Evolutionary conservation across 1,284 basidiomycete genomes (phyloP), one percentile per base, ranked within the genome.

Genomic region (Agaricales sp.): DNA sequence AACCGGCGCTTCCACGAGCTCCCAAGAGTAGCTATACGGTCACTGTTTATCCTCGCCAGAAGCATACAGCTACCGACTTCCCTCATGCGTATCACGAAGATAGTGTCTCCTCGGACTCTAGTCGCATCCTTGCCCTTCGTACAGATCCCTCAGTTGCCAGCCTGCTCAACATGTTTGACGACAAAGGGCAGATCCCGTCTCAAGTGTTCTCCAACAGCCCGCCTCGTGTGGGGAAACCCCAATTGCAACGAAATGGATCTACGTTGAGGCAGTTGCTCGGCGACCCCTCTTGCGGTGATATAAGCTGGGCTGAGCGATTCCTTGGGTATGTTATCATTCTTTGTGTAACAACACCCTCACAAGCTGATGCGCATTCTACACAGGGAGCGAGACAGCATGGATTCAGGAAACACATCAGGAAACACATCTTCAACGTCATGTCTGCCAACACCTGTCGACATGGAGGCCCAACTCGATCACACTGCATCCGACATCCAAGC

Each of bases 221-320:
- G 14, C 67, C 70, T 18, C 69, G 70, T 3, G 65, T 67, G 19
- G 76, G 73, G 4, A 69, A 71, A 20, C 67, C 71, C 8, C 80
- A 82, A 57, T 73, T 69, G 24, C 70, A 67, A 47, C 72, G 79
- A 11, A 79, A 69, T 51, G 81, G 81, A 3, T 87, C 84, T 2
- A 88, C 86, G 8, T 62, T 88, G 50, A 75, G 82, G 2, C 77
- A 87, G 57, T 65, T 88, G 1, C 68, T 88, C 22, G 82, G 81
- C 2, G 71, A 71, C 45, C 67, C 78, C 0, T 67, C 70, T 16
- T 30, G 39, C 8, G 79, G 82, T 8, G 85, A 87, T 56, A 83
- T 88, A 48, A 86, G 82, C 2, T 88, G 85, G 85, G 85, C 85
- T 11, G 85, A 88, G 63, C 73, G 73, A 26, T 80, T 76, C 61